phyloP scores from a whole-genome alignment of 331 rosid species.

The Telfairia occidentalis region DNA sequence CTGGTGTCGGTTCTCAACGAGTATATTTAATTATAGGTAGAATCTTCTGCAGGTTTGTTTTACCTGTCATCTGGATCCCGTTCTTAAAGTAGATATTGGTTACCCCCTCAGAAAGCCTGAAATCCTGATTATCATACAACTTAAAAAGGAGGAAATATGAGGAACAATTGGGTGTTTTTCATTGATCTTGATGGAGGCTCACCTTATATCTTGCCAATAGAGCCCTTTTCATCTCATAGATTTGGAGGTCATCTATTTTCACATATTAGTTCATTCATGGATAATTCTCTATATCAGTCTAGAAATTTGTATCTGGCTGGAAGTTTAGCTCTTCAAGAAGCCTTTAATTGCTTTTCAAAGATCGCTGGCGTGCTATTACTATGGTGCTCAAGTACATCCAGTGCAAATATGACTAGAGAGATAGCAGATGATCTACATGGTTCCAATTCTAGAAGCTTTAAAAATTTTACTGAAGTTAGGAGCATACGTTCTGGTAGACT shows the following conservation, averaged over 20 bases:
- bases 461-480: slow-evolving; percentile 29
- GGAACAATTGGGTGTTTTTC: slow-evolving; percentile 50
- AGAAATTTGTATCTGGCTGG: slow-evolving; percentile 34
- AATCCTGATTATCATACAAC: neutral
- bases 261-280: slow-evolving; percentile 41
- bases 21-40: neutral
- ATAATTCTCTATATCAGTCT: slow-evolving; percentile 32
- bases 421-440: slow-evolving; percentile 30
- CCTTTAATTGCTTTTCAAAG: slow-evolving; percentile 42
- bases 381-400: slow-evolving; percentile 35
- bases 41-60: neutral
- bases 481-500: slow-evolving; percentile 28
- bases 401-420: slow-evolving; percentile 27
- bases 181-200: slow-evolving; percentile 56
- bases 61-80: neutral
- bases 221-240: slow-evolving; percentile 35
- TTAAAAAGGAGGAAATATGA: slow-evolving; percentile 27
- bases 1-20: neutral
- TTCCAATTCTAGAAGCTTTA: slow-evolving; percentile 23
- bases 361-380: slow-evolving; percentile 47
- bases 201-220: slow-evolving; percentile 35
- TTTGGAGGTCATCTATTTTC: slow-evolving; percentile 34
- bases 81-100: neutral
- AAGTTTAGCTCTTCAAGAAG: slow-evolving; percentile 44
- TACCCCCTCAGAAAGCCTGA: slow-evolving; percentile 1